Evolutionary conservation across 1,139 yeast species (phyloP).

Genomic region (Hanseniaspora uvarum): DNA sequence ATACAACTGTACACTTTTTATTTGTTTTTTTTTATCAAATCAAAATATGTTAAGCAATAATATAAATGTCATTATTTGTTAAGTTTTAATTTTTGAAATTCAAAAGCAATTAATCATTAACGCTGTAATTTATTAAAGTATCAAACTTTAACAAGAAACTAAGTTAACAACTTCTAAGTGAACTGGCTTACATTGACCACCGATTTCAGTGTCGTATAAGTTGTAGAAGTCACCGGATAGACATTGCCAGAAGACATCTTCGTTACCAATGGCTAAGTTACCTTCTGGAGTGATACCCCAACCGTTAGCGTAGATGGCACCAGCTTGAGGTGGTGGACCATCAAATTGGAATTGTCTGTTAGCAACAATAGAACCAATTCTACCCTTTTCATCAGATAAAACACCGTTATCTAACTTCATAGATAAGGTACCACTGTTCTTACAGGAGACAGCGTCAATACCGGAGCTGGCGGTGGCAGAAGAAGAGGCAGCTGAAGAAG

Average conservation of each 20-base stretch:
- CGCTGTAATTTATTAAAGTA: background rate
- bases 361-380: constrained; percentile 76
- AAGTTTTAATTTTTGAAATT: background rate
- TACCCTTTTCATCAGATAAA: constrained; percentile 54
- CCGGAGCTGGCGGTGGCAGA: constrained; percentile 31
- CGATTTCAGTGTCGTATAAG: constrained; percentile 63
- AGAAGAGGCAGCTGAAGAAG: constrained; percentile 32
- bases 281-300: constrained; percentile 64
- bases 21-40: too few relatives aligned
- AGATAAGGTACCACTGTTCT: constrained; percentile 42
- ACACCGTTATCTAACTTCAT: constrained; percentile 46
- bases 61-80: background rate
- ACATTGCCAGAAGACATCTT: constrained; percentile 65
- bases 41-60: too few relatives aligned
- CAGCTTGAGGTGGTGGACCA: constrained; percentile 88
- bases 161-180: constrained; percentile 56
- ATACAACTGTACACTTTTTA: too few relatives aligned
- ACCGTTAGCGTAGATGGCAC: constrained; percentile 76
- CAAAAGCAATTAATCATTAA: background rate
- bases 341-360: constrained; percentile 86
- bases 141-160: constrained; percentile 43
- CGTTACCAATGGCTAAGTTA: constrained; percentile 59
- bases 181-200: constrained; percentile 57
- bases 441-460: constrained; percentile 41
- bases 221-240: constrained; percentile 73